Conservation (phyloP, 176 grass and related monocot genomes). For the Eragrostis nindensis region DNA sequence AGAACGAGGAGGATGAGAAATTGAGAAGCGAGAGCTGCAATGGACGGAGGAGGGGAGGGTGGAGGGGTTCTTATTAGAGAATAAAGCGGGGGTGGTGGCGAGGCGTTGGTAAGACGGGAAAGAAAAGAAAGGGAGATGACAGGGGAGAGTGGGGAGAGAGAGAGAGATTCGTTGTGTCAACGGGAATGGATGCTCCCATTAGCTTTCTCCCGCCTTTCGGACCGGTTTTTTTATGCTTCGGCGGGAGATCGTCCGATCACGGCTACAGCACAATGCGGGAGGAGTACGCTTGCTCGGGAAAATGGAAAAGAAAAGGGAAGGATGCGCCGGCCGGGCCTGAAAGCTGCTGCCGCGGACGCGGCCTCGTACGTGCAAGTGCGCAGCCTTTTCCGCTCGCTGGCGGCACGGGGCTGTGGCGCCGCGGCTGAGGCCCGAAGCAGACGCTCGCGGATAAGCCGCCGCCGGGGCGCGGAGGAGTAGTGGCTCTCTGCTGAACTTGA, state of each 20-base stretch:
- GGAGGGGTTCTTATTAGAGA: conserved; percentile 50
- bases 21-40: conserved; percentile 24
- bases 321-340: neutral
- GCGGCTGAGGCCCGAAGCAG: too few relatives aligned
- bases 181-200: conserved; percentile 51
- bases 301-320: neutral
- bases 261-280: conserved; percentile 47
- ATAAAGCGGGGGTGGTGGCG: conserved; percentile 45
- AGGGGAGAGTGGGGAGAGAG: conserved; percentile 14
- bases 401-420: too few relatives aligned
- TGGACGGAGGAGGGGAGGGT: conserved; percentile 34
- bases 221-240: conserved; percentile 8
- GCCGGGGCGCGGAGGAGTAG: too few relatives aligned
- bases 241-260: neutral
- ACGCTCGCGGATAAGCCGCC: too few relatives aligned
- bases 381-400: too few relatives aligned
- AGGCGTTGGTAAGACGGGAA: conserved; percentile 29
- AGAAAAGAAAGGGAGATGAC: conserved; percentile 30
- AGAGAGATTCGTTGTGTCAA: conserved; percentile 69
- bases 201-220: neutral
- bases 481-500: too few relatives aligned
- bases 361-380: neutral
- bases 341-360: conserved; percentile 32
- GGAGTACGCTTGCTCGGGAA: conserved; percentile 49
- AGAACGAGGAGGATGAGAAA: neutral